Base-by-base conservation (phyloP, 257 asterid species). In the Capsicum chinense region DNA sequence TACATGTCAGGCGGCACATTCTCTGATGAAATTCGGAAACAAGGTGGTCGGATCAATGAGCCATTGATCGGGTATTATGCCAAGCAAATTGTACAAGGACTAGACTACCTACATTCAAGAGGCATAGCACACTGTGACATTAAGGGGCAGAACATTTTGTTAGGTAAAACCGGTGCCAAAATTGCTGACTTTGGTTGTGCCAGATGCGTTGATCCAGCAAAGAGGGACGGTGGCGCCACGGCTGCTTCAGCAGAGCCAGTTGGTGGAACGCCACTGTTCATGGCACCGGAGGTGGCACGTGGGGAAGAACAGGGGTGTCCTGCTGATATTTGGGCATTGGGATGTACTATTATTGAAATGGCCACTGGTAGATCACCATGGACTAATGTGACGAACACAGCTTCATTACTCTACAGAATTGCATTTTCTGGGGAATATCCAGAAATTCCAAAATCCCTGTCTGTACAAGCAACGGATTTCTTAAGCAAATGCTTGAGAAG, bases 171-270 rank as follows among this genome's bases (percentile, higher is more conserved):
- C 44, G 94, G 89, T 56, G 89, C 89, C 47, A 92, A 95, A 47
- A 90, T 95, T 8, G 91, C 95, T 0, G 98, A 95, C 57, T 94
- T 95, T 21, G 98, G 99, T n/a, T 93, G 99, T 47, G 90, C 98
- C 1, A 95, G 87, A 90, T 74, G 79, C 76, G 15, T 66, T 8
- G 66, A 50, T 19, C 66, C 66, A 17, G 69, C 56, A 4, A 86
- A 35, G 79, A 58, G 89, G 10, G 58, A 47, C 3, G 10, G 7
- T 48, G 42, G 79, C 79, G 7, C 37, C 47, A 57, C 5, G 2
- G 33, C 33, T 26, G 33, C 33, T 26, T 26, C 33, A 26, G 33
- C 44, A 39, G 33, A 1, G 9, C 33, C 66, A 7, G 80, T 88
- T 5, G 92, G 95, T 0, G 96, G 97, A 62, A 92, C 99, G 9